A percentile compares a stretch with the other conserved stretches of the same genome.
phyloP scores from a whole-genome alignment of 495 filamentous ascomycete genomes.

The Choiromyces venosus region DNA sequence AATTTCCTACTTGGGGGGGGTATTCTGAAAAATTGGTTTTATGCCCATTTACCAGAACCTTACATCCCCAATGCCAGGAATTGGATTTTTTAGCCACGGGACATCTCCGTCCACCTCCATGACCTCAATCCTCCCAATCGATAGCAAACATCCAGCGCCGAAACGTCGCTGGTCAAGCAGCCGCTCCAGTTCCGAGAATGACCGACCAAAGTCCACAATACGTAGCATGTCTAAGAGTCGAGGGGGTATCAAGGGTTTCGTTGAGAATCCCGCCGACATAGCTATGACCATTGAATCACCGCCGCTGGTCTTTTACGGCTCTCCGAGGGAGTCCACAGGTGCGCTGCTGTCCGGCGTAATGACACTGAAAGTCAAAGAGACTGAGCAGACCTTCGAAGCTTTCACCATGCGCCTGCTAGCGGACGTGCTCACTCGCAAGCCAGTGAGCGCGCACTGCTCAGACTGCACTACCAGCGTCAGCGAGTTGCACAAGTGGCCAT shows the following conservation, averaged over 20 bases:
- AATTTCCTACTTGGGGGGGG: neutral
- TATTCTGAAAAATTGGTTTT: constrained; percentile 10
- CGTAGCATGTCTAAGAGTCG: constrained; percentile 14
- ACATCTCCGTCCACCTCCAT: constrained; percentile 17
- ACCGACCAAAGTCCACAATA: constrained; percentile 20
- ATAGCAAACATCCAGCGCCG: constrained; percentile 19
- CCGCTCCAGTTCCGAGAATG: constrained; percentile 22
- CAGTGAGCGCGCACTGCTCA: constrained; percentile 68
- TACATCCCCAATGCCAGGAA: constrained; percentile 11
- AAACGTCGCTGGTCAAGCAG: constrained; percentile 23
- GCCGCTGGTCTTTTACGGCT: constrained; percentile 76
- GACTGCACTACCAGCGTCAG: constrained; percentile 66
- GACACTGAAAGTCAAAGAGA: constrained; percentile 58
- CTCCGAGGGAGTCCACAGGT: constrained; percentile 68
- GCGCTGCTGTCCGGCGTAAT: constrained; percentile 84
- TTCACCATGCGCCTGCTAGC: constrained; percentile 65
- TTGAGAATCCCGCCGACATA: constrained; percentile 13
- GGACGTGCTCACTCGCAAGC: constrained; percentile 66
- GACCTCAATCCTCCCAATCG: constrained; percentile 26
- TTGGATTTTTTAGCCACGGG: constrained; percentile 5
- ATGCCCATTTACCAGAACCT: constrained; percentile 37
- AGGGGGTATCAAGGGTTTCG: constrained; percentile 8
- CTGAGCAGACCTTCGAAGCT: constrained; percentile 57
- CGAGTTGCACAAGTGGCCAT: constrained; percentile 70
- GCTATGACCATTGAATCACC: constrained; percentile 80